phyloP scores from a whole-genome alignment of 2,329 filamentous ascomycete species.

The Diaporthe citri region DNA sequence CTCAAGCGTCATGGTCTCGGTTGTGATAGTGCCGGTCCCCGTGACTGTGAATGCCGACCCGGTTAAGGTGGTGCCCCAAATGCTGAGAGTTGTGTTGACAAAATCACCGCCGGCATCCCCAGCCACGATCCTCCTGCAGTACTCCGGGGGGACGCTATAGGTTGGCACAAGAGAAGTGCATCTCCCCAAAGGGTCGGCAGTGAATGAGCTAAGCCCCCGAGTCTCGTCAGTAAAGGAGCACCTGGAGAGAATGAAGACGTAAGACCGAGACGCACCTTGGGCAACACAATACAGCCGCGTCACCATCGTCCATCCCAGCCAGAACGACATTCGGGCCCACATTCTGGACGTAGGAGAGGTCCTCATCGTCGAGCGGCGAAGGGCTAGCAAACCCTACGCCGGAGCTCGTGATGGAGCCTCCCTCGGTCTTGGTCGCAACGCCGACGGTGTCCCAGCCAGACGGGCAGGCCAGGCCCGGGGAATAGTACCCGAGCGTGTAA shows the following conservation, averaged over 20 bases:
- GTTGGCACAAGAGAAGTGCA: slow-evolving; percentile 14
- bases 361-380: not conserved
- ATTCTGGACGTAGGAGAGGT: not conserved
- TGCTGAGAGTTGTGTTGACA: slow-evolving; percentile 14
- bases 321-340: slow-evolving; percentile 14
- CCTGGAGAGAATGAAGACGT: not conserved
- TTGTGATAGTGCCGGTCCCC: not conserved
- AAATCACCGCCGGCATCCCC: too few species aligned
- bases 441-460: slow-evolving; percentile 33
- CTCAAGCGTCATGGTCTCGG: not conserved
- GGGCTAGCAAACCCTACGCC: slow-evolving; percentile 7
- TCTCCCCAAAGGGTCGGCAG: not conserved
- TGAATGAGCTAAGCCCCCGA: slow-evolving; percentile 2
- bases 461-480: slow-evolving; percentile 28
- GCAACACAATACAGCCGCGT: slow-evolving; percentile 27
- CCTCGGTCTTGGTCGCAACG: slow-evolving; percentile 27
- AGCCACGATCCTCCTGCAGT: not conserved
- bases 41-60: not conserved
- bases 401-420: slow-evolving; percentile 31
- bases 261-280: slow-evolving; percentile 11
- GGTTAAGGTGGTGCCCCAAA: slow-evolving; percentile 9
- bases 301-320: slow-evolving; percentile 12
- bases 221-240: slow-evolving; percentile 1
- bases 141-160: slow-evolving; percentile 9
- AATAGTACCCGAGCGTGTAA: slow-evolving; percentile 13